Conservation (phyloP, 768 basidiomycete genomes). For the Amanita inopinata region DNA sequence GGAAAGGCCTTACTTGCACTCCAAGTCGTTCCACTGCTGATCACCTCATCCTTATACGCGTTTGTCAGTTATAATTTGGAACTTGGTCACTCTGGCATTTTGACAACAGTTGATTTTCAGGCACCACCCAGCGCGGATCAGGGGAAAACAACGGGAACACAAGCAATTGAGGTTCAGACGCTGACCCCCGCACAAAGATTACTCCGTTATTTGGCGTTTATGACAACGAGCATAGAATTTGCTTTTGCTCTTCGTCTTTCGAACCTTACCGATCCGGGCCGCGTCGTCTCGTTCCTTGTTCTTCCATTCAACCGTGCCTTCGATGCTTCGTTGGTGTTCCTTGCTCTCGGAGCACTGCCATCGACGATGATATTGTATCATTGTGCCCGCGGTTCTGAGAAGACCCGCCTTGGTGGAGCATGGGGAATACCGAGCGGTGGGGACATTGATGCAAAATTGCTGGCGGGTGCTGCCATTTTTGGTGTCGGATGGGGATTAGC, state of each 20-base stretch:
- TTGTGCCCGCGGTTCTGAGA: conserved; percentile 26
- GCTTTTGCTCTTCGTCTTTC: conserved; percentile 45
- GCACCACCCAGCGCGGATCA: conserved; percentile 5
- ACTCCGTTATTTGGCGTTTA: conserved; percentile 22
- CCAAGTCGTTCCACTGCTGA: conserved; percentile 29
- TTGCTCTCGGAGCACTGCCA: conserved; percentile 45
- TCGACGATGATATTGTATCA: conserved; percentile 34
- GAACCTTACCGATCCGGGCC: conserved; percentile 37
- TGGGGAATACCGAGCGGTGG: conserved; percentile 32
- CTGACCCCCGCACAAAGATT: background rate
- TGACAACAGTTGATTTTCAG: conserved; percentile 7
- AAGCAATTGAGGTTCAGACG: conserved; percentile 6
- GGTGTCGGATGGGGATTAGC: conserved; percentile 54
- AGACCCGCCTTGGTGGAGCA: conserved; percentile 32
- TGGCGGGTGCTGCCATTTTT: conserved; percentile 45
- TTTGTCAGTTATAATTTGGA: conserved; percentile 21
- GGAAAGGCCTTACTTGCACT: conserved; percentile 27
- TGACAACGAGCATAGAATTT: conserved; percentile 39
- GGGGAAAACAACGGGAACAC: conserved; percentile 10
- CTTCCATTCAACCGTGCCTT: conserved; percentile 40
- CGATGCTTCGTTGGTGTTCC: conserved; percentile 45
- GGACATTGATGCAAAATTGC: conserved; percentile 33
- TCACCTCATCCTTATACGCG: conserved; percentile 20
- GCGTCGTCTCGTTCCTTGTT: conserved; percentile 43
- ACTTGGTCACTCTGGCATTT: conserved; percentile 7